Evolutionary conservation across 1,284 basidiomycete species (phyloP), one percentile per base, ranked within the genome.

Genomic region (Boletus semigastroideus): DNA sequence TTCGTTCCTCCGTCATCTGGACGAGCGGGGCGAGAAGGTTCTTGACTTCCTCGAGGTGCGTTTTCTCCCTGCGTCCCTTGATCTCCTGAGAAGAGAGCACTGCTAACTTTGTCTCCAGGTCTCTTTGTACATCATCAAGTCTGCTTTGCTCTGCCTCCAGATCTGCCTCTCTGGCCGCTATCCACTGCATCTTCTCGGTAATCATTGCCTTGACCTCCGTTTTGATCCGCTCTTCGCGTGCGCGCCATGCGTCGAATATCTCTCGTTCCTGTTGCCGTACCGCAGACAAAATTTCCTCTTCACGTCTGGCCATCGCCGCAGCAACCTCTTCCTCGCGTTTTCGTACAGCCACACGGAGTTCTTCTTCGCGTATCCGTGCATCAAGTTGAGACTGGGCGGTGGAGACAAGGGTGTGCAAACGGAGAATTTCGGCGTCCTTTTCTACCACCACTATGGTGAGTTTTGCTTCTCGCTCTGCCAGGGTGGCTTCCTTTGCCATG

Each of bases 271-370:
- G 74, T 47, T 74, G 74, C 48, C 84, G 74, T 42, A 91, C 86
- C 84, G 30, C 84, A 27, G 78, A 75, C 60, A 86, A 77, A 36
- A 90, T 85, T 59, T 90, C 87, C 48, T 85, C 86, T 59, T 90
- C 87, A 10, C 83, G 76, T 59, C 78, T 75, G 43, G 80, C 67
- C 62, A 87, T 86, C 22, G 83, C 79, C 30, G 71, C 69, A 9
- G 82, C 80, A 10, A 92, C 82, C 61, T 90, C 86, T 48, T 83
- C 80, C 62, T 92, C 88, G 16, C 86, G 77, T 56, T 79, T 76
- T 55, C 78, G 74, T 30, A 92, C 76, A 6, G 83, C 76, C n/a
- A 81, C 75, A 2, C 84, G 79, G 5, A 88, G 64, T 52, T 82
- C 81, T 43, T 84, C 80, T 59, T 92, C 88, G 9, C 86, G 77